Base-by-base conservation (phyloP, 1,284 basidiomycete genomes). In the Chalciporus sp. region DNA sequence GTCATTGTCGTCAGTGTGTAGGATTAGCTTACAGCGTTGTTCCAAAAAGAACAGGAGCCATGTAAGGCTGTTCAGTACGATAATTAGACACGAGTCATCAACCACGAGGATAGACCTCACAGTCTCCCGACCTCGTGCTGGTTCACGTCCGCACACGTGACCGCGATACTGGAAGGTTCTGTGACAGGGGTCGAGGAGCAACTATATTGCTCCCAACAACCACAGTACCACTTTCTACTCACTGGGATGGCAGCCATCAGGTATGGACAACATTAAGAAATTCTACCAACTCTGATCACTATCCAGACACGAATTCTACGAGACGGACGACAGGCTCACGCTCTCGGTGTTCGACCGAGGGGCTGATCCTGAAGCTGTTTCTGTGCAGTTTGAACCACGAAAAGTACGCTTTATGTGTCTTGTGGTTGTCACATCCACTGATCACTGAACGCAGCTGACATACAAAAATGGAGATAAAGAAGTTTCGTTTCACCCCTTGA, bases 261-360 rank as follows among this genome's bases (percentile, higher is more conserved):
- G 82, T 81, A 67, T 17, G 59, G 42, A 37, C 17, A 20, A 12
- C 19, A 31, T n/a, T 14, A 41, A 31, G 1, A 6, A 19, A 28
- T 39, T 41, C 26, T 6, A 11, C 23, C 2, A 2, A 27, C 37
- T 5, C 51, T 42, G 12, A 50, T 35, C 37, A 20, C 49, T 33
- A 33, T 53, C 40, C n/a, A 94, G 92, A 70, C 84, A 94, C 74
- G 92, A 94, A 70, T 95, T 90, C 72, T 95, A 94, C 72, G 92
- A 95, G 72, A 88, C 86, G 2, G 88, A 92, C 57, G 84, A 90
- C 51, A 79, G 74, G 58, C 68, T 94, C 53, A 91, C 79, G 11
- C 68, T 94, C 62, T 86, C 88, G 49, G 74, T 95, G 61, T 94
- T 94, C 66, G 84, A 94, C 73, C 85, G 86, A 64, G 85, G 85